Percentiles rank a stretch among this genome's conserved stretches.
Conservation (phyloP, 441 rosid genomes). For the Capsella rubella region DNA sequence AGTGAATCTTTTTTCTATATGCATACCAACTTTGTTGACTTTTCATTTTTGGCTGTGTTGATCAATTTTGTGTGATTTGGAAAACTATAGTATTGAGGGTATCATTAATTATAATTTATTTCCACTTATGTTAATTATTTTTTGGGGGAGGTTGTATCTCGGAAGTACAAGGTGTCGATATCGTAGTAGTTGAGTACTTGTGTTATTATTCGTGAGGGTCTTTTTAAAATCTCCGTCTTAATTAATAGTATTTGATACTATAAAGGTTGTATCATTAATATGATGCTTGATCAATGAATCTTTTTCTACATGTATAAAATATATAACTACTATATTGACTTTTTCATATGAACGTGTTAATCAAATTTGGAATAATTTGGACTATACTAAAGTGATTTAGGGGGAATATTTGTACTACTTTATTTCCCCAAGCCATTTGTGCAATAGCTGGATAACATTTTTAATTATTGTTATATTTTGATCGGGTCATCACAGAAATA, state of each 20-base stretch:
- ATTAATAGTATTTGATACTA: background rate
- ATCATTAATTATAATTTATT: background rate
- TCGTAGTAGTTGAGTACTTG: background rate
- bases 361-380: background rate
- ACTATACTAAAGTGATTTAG: background rate
- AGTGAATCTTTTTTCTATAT: background rate
- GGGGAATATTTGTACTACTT: slow-evolving; percentile 1
- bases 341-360: slow-evolving; percentile 13
- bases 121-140: background rate
- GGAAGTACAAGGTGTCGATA: background rate
- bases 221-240: background rate
- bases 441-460: background rate
- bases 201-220: no score
- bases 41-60: background rate
- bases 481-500: background rate
- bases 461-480: background rate
- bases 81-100: background rate
- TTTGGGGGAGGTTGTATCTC: slow-evolving; percentile 3
- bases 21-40: slow-evolving; percentile 23
- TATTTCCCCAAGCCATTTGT: slow-evolving; percentile 10
- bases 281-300: background rate
- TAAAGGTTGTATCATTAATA: background rate
- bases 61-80: slow-evolving; percentile 8
- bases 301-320: background rate
- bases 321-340: slow-evolving; percentile 16